These are phyloP conservation scores for Zygosaccharomyces siamensis DNA, from an alignment of 805 yeast genomes.

Conservation along the genomic window DNA sequence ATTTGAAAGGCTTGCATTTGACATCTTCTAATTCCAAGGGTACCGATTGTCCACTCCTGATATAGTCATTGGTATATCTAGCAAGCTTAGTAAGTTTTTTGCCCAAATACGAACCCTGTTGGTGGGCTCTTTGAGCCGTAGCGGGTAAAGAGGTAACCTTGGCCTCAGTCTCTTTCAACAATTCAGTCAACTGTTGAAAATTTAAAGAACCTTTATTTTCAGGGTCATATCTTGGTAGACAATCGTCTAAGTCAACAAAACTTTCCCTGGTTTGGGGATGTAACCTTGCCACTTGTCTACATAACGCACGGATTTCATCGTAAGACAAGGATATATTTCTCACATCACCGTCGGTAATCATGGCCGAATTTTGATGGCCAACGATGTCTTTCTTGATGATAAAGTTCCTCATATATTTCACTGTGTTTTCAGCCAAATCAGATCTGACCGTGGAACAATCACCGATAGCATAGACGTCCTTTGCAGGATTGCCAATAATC, in stretches of 20 bases:
- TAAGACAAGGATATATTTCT: slow-evolving; percentile 44
- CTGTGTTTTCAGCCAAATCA: slow-evolving; percentile 52
- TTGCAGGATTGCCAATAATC: slow-evolving; percentile 61
- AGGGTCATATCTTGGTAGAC: slow-evolving; percentile 50
- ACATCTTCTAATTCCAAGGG: slow-evolving; percentile 38
- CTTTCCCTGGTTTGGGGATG: slow-evolving; percentile 59
- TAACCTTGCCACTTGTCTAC: slow-evolving; percentile 43
- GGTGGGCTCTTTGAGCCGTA: slow-evolving; percentile 69
- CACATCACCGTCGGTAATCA: slow-evolving; percentile 49
- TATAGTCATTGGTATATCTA: slow-evolving; percentile 36
- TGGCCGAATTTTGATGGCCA: slow-evolving; percentile 29
- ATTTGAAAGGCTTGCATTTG: slow-evolving; percentile 53
- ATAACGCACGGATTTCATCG: slow-evolving; percentile 46
- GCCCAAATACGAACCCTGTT: slow-evolving; percentile 64
- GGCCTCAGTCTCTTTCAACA: slow-evolving; percentile 52
- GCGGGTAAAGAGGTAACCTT: slow-evolving; percentile 67
- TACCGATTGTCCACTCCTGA: slow-evolving; percentile 9
- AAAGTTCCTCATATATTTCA: slow-evolving; percentile 45
- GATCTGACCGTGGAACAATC: slow-evolving; percentile 67
- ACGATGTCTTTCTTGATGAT: slow-evolving; percentile 42
- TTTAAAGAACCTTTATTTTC: slow-evolving; percentile 46
- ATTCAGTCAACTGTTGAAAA: slow-evolving; percentile 46
- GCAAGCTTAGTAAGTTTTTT: slow-evolving; percentile 53
- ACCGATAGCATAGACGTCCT: slow-evolving; percentile 68
- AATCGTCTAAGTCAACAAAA: slow-evolving; percentile 44